Percentiles rank a stretch among this genome's conserved stretches.
Evolutionary conservation across 352 stramenopile species (phyloP).

Genomic region (Phytophthora hybrid): DNA sequence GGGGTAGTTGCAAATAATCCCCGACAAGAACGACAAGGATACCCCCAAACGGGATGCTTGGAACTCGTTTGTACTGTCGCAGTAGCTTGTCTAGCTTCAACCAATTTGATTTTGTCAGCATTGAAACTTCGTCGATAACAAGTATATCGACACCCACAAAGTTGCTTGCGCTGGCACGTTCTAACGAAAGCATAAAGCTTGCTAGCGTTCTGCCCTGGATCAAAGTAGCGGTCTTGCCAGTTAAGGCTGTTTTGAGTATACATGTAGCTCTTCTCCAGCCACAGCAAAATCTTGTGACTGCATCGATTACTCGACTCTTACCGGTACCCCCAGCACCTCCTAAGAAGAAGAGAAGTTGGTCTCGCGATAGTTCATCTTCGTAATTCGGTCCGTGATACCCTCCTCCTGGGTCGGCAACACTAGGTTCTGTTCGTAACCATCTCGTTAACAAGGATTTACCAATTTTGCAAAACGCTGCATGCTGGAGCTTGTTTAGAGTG

Average conservation of each 20-base stretch:
- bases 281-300: neutral
- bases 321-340: neutral
- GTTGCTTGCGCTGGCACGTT: neutral
- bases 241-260: slow-evolving; percentile 11
- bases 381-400: neutral
- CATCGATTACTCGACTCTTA: slow-evolving; percentile 2
- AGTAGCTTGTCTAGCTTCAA: slow-evolving; percentile 14
- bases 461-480: no score
- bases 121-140: slow-evolving; percentile 19
- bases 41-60: slow-evolving; percentile 7
- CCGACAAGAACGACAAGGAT: slow-evolving; percentile 13
- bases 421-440: no score
- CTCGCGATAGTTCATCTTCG: neutral
- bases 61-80: slow-evolving; percentile 1
- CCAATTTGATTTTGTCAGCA: slow-evolving; percentile 10
- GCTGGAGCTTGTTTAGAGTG: no score
- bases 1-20: slow-evolving; percentile 13
- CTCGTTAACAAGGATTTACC: no score
- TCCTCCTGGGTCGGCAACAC: no score
- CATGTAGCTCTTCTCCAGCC: neutral
- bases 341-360: slow-evolving; percentile 11
- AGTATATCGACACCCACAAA: slow-evolving; percentile 13
- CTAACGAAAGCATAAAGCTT: slow-evolving; percentile 14
- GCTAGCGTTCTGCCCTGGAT: slow-evolving; percentile 11
- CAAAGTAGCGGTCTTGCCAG: slow-evolving; percentile 9